These are phyloP conservation scores for Aspergillus novoparasiticus DNA, from an alignment of 2,329 filamentous ascomycete genomes.

Conservation along the genomic window DNA sequence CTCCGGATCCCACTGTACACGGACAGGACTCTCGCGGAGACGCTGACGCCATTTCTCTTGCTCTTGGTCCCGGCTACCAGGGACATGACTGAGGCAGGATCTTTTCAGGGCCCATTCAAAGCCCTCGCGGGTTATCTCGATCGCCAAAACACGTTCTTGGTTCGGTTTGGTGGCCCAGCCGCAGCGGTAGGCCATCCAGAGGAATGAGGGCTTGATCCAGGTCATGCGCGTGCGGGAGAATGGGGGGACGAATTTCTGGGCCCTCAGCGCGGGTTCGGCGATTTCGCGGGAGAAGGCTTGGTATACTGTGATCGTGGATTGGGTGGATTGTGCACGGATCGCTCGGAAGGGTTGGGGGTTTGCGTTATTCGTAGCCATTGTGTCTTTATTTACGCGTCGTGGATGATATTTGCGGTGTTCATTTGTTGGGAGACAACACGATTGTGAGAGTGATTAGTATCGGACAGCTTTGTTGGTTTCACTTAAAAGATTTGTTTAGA, in stretches of 20 bases:
- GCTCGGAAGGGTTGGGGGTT: constrained; percentile 43
- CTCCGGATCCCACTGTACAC: constrained; percentile 69
- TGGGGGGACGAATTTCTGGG: constrained; percentile 54
- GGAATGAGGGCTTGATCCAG: constrained; percentile 66
- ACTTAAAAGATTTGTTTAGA: too few species aligned
- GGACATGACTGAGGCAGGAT: constrained; percentile 33
- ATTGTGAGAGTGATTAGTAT: not conserved
- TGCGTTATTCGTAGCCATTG: not conserved
- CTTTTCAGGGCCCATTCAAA: constrained; percentile 53
- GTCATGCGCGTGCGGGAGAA: constrained; percentile 63
- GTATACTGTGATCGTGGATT: constrained; percentile 61
- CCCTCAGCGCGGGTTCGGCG: constrained; percentile 54
- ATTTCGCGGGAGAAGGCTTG: constrained; percentile 62
- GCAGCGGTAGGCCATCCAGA: constrained; percentile 66
- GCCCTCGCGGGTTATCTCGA: constrained; percentile 55
- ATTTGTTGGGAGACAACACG: not conserved
- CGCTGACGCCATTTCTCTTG: constrained; percentile 25
- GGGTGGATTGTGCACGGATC: constrained; percentile 56
- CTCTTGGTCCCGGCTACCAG: constrained; percentile 10
- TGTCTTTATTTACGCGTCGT: not conserved
- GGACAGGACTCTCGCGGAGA: constrained; percentile 40
- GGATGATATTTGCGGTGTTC: not conserved
- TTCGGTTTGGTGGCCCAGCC: constrained; percentile 60
- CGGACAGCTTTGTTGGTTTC: not conserved
- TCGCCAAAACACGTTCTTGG: constrained; percentile 60